Evolutionary conservation across 2,329 filamentous ascomycete genomes (phyloP), one percentile per base, ranked within the genome.

Genomic region (Rasamsonia emersonii): DNA sequence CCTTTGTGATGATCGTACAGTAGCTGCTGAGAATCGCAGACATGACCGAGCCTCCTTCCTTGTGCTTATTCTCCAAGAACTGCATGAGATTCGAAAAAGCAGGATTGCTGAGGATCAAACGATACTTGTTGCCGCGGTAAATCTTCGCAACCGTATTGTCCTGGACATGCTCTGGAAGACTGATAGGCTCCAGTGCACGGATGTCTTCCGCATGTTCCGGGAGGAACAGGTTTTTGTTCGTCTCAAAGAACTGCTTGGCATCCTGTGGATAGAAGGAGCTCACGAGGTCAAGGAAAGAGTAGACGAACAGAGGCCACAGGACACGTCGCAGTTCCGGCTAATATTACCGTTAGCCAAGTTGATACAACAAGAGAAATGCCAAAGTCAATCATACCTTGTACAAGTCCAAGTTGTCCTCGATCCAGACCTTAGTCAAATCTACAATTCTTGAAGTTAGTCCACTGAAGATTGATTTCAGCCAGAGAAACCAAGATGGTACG

Each of bases 241-340:
- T 67, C 17, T 75, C 71, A 39, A 93, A 78, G 51, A 93, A 89
- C 2, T 71, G 65, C 43, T 82, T 78, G 9, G 79, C 77, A 37
- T 93, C 85, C 23, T 75, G 73, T 2, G 73, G 64, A 45, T 82
- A 86, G 41, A 77, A 77, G 38, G 85, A 75, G 19, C 69, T 69
- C 17, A 93, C 73, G 34, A 96, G 73, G 36, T 85, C 79, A 16
- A 98, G 67, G 52, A 83, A 95, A 0, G 85, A 91, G 59, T 98
- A 93, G 30, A 96, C 83, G 50, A 95, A 96, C 1, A 93, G 65
- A 0, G 91, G 91, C 86, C 91, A 98, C 10, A 94, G 64, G 3
- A 96, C 68, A 44, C 93, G 86, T 37, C 77, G 73, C 3, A 98
- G 69, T 62, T 98, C 91, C 26, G 89, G 86, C 77, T 88, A 18